Evolutionary conservation across 2,329 filamentous ascomycete genomes (phyloP), one percentile per base, ranked within the genome.

Genomic region (Xylaria sp.): DNA sequence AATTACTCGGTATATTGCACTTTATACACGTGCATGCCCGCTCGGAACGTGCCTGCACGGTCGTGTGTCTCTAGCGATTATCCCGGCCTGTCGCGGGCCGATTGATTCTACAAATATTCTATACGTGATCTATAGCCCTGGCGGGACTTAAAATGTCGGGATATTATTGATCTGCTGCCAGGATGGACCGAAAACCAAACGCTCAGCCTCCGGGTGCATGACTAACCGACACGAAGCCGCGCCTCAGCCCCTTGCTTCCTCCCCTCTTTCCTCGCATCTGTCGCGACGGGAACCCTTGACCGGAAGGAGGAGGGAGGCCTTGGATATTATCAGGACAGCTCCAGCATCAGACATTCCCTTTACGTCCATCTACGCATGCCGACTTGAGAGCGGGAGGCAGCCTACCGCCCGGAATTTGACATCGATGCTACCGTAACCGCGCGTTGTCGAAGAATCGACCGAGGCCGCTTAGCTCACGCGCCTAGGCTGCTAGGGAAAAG

Each of bases 121-220:
- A 34, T 48, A 15, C 48, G 31, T 50, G 25, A 37, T 55, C 31
- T 18, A 28, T 12, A 9, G 48, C 41, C n/a, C 20, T 48, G 31
- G 61, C 48, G 48, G 55, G n/a, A 23, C 7, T 18, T 44, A 15
- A 31, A n/a, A 57, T 37, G 41, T 20, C 31, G 52, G 58, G 46
- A 12, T 58, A 18, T 20, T 52, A 62, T 55, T 54, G 58, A 66
- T 66, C 57, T 48, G 37, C 52, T 58, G 52, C 67, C 6, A 15
- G 63, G 67, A 61, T 66, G 3, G 44, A 15, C 25, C n/a, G 54
- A 48, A 65, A 62, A 37, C 46, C 41, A 56, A 41, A 59, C 48
- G 56, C 67, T 64, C 59, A 67, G 67, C 67, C 63, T 67, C 25
- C 64, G 67, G 64, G 59, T 67, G 50, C 44, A 60, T 62, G n/a